Conservation (phyloP, 2,329 filamentous ascomycete species). For the Gremmenia infestans region DNA sequence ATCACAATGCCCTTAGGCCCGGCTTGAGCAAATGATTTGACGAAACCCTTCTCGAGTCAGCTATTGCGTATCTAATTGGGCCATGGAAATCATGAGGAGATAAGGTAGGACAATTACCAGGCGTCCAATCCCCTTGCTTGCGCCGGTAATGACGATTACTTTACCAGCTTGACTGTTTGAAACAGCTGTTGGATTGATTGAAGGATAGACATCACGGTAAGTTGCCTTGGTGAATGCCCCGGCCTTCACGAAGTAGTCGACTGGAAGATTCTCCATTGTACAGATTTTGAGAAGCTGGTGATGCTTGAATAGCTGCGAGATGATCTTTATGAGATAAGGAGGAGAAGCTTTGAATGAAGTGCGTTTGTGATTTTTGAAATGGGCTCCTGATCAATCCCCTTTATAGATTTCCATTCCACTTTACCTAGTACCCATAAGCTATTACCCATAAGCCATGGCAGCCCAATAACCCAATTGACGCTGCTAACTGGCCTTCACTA, state of each 20-base stretch:
- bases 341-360: too few species aligned
- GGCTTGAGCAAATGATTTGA: constrained; percentile 28
- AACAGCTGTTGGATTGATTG: constrained; percentile 34
- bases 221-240: constrained; percentile 32
- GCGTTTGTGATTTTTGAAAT: too few species aligned
- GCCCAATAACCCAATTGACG: too few species aligned
- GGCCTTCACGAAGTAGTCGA: constrained; percentile 23
- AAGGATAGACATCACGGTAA: constrained; percentile 36
- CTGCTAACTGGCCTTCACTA: too few species aligned
- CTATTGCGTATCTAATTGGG: neutral
- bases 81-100: neutral
- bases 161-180: constrained; percentile 31
- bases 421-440: too few species aligned
- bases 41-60: constrained; percentile 6
- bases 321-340: too few species aligned
- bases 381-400: too few species aligned
- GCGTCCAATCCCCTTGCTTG: constrained; percentile 35
- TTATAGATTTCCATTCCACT: too few species aligned
- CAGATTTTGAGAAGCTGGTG: too few species aligned
- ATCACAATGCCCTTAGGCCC: constrained; percentile 33
- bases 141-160: constrained; percentile 35
- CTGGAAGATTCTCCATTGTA: constrained; percentile 13
- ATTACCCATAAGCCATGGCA: too few species aligned
- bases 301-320: too few species aligned
- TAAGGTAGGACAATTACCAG: neutral